Evolutionary conservation across 495 filamentous ascomycete genomes (phyloP), one percentile per base, ranked within the genome.

Genomic region (Glutinoglossum americanum): DNA sequence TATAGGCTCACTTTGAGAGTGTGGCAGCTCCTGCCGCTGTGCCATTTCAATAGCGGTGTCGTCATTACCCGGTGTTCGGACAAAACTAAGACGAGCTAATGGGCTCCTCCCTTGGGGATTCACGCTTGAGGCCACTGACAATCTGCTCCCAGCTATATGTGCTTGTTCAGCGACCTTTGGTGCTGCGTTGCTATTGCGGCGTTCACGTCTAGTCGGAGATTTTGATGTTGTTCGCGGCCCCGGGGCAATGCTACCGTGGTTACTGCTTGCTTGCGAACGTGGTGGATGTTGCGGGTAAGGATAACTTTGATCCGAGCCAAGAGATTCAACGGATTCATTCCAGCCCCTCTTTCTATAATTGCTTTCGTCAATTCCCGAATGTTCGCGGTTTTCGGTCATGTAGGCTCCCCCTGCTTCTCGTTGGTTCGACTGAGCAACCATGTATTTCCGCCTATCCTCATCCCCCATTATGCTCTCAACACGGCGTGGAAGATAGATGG

Each of bases 401-500:
- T 76, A 76, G 33, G 72, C 73, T 28, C 76, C 73, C 10, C 73
- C 74, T 19, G 73, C 74, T 57, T 70, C 73, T 41, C 67, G 61
- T 61, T 79, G 80, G 59, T 70, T 76, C 37, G 83, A 76, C 64
- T 81, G 81, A 9, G 82, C 82, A 64, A 83, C 73, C 58, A 78
- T 73, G 57, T 85, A 81, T 64, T 85, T 89, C 59, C 73, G 74
- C 30, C 78, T 72, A 62, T 89, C 84, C 67, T 89, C 47, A 23
- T 49, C 47, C 13, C 47, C 47, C 47, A 49, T 49, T 23, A 49
- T 49, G 65, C 79, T 87, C 60, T 94, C 90, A 9, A 94, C 84
- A 39, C 82, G 77, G 23, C 78, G 75, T 1, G 89, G 88, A 2
- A 85, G 67, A 62, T 81, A 83, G 23, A 92, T 73, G 0, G 82